Conservation (phyloP, 2,329 filamentous ascomycete genomes). For the Sporothrix protearum region DNA sequence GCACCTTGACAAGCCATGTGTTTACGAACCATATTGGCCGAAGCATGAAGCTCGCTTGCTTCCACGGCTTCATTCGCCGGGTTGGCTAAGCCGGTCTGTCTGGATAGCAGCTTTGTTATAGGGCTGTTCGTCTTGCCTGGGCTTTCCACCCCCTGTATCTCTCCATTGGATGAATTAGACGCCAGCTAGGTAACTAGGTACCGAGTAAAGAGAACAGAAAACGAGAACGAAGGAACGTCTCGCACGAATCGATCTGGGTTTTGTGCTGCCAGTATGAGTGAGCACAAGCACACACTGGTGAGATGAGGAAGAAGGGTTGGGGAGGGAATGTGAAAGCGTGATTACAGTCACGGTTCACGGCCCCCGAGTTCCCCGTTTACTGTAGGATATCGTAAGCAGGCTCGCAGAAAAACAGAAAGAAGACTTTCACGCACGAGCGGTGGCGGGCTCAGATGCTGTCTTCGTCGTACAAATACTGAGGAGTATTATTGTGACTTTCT, state of each 20-base stretch:
- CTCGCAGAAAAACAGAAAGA: not conserved
- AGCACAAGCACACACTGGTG: not conserved
- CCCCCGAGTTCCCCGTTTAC: not conserved
- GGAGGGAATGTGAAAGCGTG: not conserved
- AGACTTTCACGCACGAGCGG: not conserved
- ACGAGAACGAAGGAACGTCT: too few relatives aligned
- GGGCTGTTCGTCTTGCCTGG: not conserved
- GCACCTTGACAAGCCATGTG: not conserved
- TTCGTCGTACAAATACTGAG: not conserved
- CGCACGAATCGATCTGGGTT: too few relatives aligned
- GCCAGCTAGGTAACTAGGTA: not conserved
- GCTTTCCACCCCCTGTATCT: not conserved
- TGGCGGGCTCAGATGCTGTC: not conserved
- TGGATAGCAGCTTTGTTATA: not conserved
- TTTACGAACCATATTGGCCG: not conserved
- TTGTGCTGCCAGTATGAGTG: not conserved
- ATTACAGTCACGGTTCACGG: not conserved
- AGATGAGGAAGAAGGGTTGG: slow-evolving; percentile 2
- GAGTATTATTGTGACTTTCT: not conserved
- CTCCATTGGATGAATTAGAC: slow-evolving; percentile 16
- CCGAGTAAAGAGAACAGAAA: not conserved
- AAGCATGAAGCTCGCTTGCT: not conserved
- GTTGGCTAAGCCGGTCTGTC: not conserved
- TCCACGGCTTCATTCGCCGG: not conserved
- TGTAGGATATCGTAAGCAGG: not conserved